Conservation (phyloP, 768 basidiomycete species). For the Trametes gibbosa region DNA sequence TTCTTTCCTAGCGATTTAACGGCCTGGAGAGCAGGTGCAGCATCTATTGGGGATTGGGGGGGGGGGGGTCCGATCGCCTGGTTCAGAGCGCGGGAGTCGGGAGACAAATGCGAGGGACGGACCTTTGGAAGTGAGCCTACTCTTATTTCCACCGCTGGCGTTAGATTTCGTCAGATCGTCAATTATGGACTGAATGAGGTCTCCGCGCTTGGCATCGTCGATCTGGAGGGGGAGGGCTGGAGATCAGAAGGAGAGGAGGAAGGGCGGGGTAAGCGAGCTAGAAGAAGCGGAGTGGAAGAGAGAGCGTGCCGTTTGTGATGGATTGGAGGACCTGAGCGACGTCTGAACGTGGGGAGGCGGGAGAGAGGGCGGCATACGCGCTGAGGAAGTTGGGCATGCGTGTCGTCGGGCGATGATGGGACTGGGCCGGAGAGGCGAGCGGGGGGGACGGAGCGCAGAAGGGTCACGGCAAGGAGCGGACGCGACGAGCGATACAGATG, state of each 20-base stretch:
- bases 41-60: no score
- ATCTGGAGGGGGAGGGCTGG: slow-evolving; percentile 49
- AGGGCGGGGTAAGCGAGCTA: slow-evolving; percentile 2
- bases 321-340: slow-evolving; percentile 47
- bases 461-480: slow-evolving; percentile 11
- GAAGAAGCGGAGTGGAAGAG: not conserved
- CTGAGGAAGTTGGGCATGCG: slow-evolving; percentile 47
- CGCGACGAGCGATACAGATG: not conserved
- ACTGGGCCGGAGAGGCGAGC: not conserved
- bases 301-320: slow-evolving; percentile 47
- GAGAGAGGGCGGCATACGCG: slow-evolving; percentile 46
- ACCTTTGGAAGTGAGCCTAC: slow-evolving; percentile 59
- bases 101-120: slow-evolving; percentile 17
- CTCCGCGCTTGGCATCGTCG: slow-evolving; percentile 44
- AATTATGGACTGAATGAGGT: slow-evolving; percentile 45
- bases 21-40: slow-evolving; percentile 61
- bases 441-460: not conserved
- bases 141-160: slow-evolving; percentile 37
- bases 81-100: slow-evolving; percentile 4
- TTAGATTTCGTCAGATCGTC: slow-evolving; percentile 26
- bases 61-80: not conserved
- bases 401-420: not conserved
- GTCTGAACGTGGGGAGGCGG: slow-evolving; percentile 45
- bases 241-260: not conserved
- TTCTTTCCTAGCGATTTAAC: slow-evolving; percentile 76